Base-by-base conservation (phyloP, 176 grass and related monocot species). In the Raddia distichophylla region DNA sequence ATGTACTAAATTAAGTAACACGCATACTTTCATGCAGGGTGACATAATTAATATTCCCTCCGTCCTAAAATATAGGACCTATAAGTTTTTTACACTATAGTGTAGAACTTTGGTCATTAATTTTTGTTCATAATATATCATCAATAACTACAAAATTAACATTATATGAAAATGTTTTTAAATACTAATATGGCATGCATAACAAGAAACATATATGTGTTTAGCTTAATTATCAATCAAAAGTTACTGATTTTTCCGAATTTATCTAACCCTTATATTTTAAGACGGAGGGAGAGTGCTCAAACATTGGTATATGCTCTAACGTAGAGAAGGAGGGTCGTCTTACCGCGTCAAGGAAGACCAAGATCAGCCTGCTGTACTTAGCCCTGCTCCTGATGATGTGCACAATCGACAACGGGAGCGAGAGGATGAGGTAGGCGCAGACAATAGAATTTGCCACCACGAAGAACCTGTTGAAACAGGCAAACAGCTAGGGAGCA, bases 381-480 rank as follows among this genome's bases (percentile, higher is more conserved):
- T 81, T 90, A 11, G 84, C 78, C 8, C 90, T 85, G 84, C 84
- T 95, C 75, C 81, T 83, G 44, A 95, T 92, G 82, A 90, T 87
- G 74, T 95, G 93, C 55, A 88, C 74, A 58, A 95, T 80, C 1
- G 93, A 95, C n/a, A 95, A 7, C 3, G 93, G 93, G 5, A 95
- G 66, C 1, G 93, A 95, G 32, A 95, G 69, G 74, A 88, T 69
- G 53, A 95, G 93, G 49, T 92, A 95, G 35, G 84, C 64, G 54
- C 87, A 86, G 4, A 88, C 93, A 70, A 90, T 8, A 49, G 93
- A 90, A 76, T 95, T 94, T 10, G 93, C 90, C 64, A 92, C 73
- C 8, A 95, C 90, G 3, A 95, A 95, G 62, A 92, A 92, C 84
- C 93, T 95, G 74, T 9, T 3, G 34, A 75, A 49, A 80, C 62